Evolutionary conservation across 1,139 yeast species (phyloP).

Genomic region (Hansenula anomala): DNA sequence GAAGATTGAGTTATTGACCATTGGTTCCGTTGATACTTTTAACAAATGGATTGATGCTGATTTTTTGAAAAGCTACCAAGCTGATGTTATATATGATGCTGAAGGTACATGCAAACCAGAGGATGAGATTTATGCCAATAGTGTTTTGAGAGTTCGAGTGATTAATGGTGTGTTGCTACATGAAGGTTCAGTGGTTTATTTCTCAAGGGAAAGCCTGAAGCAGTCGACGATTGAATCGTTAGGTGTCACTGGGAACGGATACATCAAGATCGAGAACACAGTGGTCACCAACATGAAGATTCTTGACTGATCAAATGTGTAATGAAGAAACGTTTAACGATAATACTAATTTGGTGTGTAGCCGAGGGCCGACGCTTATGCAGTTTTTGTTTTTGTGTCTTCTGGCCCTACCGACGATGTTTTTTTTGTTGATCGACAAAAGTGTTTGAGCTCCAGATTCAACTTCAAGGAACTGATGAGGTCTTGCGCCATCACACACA

Average conservation of each 20-base stretch:
- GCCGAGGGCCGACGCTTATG: no score
- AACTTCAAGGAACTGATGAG: no score
- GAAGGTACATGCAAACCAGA: slow-evolving; percentile 9
- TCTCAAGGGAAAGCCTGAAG: slow-evolving; percentile 2
- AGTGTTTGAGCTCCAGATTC: no score
- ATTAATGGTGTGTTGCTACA: slow-evolving; percentile 12
- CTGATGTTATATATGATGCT: slow-evolving; percentile 1
- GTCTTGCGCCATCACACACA: no score
- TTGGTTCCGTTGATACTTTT: slow-evolving; percentile 29
- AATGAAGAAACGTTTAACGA: neutral
- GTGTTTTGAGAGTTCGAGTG: slow-evolving; percentile 6
- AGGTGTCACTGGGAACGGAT: slow-evolving; percentile 5
- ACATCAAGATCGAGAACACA: slow-evolving; percentile 10
- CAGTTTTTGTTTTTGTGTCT: neutral
- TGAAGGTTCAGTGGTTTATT: slow-evolving; percentile 4
- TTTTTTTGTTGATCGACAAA: no score
- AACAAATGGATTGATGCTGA: slow-evolving; percentile 8
- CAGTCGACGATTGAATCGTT: neutral
- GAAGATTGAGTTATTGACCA: slow-evolving; percentile 33
- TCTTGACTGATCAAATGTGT: no score
- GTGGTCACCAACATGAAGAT: slow-evolving; percentile 16
- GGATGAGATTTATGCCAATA: slow-evolving; percentile 3
- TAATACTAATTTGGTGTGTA: no score
- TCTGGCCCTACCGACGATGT: neutral
- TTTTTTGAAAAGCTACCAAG: slow-evolving; percentile 1